phyloP scores from a whole-genome alignment of 176 grass and related monocot genomes.

The Alopecurus myosuroides region DNA sequence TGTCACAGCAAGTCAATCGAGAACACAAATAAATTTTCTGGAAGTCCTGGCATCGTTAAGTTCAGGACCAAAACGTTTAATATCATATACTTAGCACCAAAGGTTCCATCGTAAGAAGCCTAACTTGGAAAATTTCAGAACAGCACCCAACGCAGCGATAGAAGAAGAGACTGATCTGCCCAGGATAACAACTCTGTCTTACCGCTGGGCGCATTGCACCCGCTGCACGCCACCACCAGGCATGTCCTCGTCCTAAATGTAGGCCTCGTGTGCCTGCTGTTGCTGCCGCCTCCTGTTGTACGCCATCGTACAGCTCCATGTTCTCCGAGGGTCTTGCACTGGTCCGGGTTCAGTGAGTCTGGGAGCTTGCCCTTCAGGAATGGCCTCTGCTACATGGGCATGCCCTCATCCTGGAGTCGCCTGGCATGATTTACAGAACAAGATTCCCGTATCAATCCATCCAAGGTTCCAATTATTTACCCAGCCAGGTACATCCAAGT shows the following conservation, averaged over 20 bases:
- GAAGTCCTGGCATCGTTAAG: neutral
- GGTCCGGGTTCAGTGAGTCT: conserved; percentile 45
- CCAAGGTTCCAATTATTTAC: neutral
- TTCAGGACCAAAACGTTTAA: no score
- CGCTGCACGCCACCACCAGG: conserved; percentile 42
- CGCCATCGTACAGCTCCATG: conserved; percentile 73
- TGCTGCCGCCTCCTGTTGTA: conserved; percentile 75
- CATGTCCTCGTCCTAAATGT: conserved; percentile 71
- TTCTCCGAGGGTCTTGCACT: conserved; percentile 71
- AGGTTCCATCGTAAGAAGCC: no score
- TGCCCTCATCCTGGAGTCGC: conserved; percentile 59
- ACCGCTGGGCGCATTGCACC: no score
- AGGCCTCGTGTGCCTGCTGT: conserved; percentile 66
- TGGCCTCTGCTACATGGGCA: conserved; percentile 77
- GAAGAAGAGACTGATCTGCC: no score
- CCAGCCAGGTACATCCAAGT: neutral
- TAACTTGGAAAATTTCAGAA: no score
- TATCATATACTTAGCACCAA: no score
- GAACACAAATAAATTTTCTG: neutral
- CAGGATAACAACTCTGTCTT: no score
- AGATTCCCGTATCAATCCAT: neutral
- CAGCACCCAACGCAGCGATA: no score
- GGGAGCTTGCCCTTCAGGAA: conserved; percentile 94
- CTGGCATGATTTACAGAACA: neutral
- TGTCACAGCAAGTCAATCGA: neutral